These are phyloP conservation scores for Dactylellina sp. DNA, from an alignment of 2,329 filamentous ascomycete species.

Conservation along the genomic window DNA sequence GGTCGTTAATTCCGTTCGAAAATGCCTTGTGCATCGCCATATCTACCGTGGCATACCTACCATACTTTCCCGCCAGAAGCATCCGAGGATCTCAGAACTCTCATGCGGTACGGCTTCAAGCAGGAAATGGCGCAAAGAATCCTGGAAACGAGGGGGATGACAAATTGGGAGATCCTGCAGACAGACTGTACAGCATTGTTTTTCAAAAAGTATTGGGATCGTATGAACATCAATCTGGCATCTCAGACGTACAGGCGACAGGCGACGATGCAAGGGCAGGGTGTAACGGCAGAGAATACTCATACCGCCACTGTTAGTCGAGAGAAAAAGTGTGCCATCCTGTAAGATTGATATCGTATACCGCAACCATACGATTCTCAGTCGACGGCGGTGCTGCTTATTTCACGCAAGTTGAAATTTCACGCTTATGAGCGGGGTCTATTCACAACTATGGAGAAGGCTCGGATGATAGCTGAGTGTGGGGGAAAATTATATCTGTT, in stretches of 20 bases:
- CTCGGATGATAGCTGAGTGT: too few relatives aligned
- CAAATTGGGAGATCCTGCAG: conserved; percentile 49
- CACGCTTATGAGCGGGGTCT: too few relatives aligned
- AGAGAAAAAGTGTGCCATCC: conserved; percentile 22
- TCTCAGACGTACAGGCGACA: conserved; percentile 15
- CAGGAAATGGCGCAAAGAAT: conserved; percentile 29
- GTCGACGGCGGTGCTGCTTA: too few relatives aligned
- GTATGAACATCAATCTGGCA: conserved; percentile 40
- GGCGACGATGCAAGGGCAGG: neutral
- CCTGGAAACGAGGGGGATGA: conserved; percentile 44
- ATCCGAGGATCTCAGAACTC: conserved; percentile 32
- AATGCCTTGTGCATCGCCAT: conserved; percentile 46
- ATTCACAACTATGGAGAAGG: too few relatives aligned
- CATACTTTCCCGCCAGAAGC: conserved; percentile 32
- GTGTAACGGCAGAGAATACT: conserved; percentile 13
- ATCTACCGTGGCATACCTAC: conserved; percentile 32
- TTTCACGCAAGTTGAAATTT: too few relatives aligned
- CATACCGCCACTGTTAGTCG: neutral
- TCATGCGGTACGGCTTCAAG: conserved; percentile 48
- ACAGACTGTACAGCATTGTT: conserved; percentile 45
- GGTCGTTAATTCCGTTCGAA: neutral
- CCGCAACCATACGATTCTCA: too few relatives aligned
- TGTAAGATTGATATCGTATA: conserved; percentile 6
- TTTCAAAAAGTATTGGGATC: conserved; percentile 50
- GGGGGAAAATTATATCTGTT: too few relatives aligned